A percentile compares a stretch with the other conserved stretches of the same genome.
Conservation (phyloP, 139 green algal species). For the Ulvella scutata region DNA sequence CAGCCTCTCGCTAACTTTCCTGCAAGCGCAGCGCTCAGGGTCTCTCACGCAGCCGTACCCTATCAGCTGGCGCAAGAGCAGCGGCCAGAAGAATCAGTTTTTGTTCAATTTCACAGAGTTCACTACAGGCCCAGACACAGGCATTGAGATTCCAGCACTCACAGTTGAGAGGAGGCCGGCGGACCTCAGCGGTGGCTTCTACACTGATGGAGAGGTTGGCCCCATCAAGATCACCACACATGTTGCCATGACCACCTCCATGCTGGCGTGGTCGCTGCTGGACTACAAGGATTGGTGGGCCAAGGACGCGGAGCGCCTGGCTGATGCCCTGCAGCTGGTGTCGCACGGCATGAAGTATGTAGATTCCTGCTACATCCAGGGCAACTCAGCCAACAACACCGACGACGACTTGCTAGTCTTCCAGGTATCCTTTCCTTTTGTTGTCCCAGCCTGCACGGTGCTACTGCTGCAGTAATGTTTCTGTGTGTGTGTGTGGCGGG, state of each 20-base stretch:
- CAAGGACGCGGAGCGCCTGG: not conserved
- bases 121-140: not conserved
- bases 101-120: not conserved
- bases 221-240: not conserved
- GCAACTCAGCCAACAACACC: not conserved
- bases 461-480: not conserved
- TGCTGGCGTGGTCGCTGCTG: constrained; percentile 1
- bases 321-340: not conserved
- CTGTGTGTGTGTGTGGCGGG: not conserved
- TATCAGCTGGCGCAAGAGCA: not conserved
- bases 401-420: not conserved
- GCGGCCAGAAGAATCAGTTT: not conserved
- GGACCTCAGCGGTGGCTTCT: not conserved
- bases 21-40: not conserved
- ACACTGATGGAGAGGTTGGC: not conserved
- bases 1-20: not conserved
- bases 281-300: not conserved
- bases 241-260: constrained; percentile 1
- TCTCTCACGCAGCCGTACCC: not conserved
- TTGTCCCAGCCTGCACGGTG: not conserved
- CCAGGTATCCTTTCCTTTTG: not conserved
- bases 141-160: not conserved
- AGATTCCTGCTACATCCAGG: not conserved
- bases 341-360: not conserved
- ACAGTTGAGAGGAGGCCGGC: not conserved